Evolutionary conservation across 1,284 basidiomycete species (phyloP).

Genomic region (Fistulina hepatica): DNA sequence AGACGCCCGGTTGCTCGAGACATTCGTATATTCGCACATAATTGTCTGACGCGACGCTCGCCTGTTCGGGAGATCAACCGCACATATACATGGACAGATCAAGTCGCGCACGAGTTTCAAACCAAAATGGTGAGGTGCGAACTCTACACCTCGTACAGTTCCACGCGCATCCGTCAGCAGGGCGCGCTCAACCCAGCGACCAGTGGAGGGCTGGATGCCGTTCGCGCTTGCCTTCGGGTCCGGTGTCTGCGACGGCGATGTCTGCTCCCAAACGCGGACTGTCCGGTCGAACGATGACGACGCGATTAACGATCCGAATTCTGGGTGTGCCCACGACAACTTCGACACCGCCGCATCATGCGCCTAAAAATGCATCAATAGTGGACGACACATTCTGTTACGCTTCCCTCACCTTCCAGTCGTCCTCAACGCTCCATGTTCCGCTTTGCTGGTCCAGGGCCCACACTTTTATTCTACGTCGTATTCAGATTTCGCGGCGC

Average conservation of each 20-base stretch:
- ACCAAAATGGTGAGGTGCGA: conserved; percentile 77
- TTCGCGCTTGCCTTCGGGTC: conserved; percentile 24
- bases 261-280: conserved; percentile 84
- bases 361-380: conserved; percentile 39
- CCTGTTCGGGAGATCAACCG: conserved; percentile 33
- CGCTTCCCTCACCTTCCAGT: conserved; percentile 66
- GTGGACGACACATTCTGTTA: conserved; percentile 1
- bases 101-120: conserved; percentile 61
- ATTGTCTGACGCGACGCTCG: conserved; percentile 79
- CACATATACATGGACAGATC: background rate
- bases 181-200: conserved; percentile 67
- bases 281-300: conserved; percentile 82
- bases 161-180: conserved; percentile 76
- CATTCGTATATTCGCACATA: conserved; percentile 84
- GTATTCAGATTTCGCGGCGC: conserved; percentile 1
- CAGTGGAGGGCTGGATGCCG: conserved; percentile 23
- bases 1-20: conserved; percentile 69
- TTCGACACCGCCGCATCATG: conserved; percentile 80
- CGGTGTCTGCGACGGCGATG: conserved; percentile 23
- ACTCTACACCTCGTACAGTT: conserved; percentile 75
- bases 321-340: conserved; percentile 83
- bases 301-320: conserved; percentile 78
- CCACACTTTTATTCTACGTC: conserved; percentile 72
- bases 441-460: conserved; percentile 57
- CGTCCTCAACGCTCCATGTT: conserved; percentile 66